phyloP scores from a whole-genome alignment of 257 asterid species.

The Nyctanthes arbortristis region DNA sequence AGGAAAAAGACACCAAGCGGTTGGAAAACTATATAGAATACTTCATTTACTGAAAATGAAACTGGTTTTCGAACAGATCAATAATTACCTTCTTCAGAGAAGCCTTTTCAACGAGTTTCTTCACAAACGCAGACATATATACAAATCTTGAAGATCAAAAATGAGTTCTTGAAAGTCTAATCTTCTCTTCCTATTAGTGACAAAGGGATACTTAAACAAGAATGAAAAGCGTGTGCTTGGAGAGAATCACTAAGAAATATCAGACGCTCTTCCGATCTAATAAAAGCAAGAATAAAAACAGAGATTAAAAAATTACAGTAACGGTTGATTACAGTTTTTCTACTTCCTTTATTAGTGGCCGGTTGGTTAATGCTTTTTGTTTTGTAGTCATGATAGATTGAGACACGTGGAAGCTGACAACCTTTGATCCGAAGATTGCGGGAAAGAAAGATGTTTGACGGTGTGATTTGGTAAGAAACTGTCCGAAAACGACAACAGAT shows the following conservation, averaged over 20 bases:
- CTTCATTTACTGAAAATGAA: neutral
- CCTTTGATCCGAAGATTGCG: conserved; percentile 57
- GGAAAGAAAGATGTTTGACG: conserved; percentile 30
- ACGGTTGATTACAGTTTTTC: conserved; percentile 50
- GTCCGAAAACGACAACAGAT: conserved; percentile 26
- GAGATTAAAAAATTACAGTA: neutral
- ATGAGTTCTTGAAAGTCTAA: too few species aligned
- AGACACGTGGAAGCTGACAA: conserved; percentile 64
- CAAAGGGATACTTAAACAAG: neutral
- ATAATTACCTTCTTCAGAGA: conserved; percentile 71
- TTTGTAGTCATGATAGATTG: conserved; percentile 9
- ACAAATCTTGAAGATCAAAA: conserved; percentile 2
- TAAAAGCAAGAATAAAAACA: conserved; percentile 23
- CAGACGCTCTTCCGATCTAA: too few species aligned
- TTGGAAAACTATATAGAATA: neutral
- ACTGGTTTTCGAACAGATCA: conserved; percentile 3
- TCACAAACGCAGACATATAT: conserved; percentile 55
- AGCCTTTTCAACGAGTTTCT: conserved; percentile 91
- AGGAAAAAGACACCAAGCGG: neutral
- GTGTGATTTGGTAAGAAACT: conserved; percentile 28
- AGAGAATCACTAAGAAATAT: conserved; percentile 23
- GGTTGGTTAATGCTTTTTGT: too few species aligned
- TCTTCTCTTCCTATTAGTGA: neutral
- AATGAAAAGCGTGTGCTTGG: neutral
- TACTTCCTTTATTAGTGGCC: conserved; percentile 23